phyloP scores from a whole-genome alignment of 768 basidiomycete genomes.

The Serendipita sp. region DNA sequence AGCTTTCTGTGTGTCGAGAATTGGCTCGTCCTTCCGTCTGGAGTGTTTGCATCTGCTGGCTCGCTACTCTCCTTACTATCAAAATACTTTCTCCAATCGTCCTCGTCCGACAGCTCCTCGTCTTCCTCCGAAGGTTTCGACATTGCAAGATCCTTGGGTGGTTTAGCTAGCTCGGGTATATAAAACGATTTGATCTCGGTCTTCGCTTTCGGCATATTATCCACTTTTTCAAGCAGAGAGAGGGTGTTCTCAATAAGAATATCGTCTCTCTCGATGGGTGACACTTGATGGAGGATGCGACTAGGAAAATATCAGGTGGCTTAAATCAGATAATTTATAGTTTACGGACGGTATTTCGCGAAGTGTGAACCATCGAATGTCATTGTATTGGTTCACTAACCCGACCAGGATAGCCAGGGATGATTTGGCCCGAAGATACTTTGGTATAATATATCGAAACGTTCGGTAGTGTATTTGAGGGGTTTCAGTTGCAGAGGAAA shows the following conservation, averaged over 20 bases:
- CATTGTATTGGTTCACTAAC: slow-evolving; percentile 40
- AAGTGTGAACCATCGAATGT: too few relatives aligned
- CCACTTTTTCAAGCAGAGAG: slow-evolving; percentile 46
- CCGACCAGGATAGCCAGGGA: slow-evolving; percentile 43
- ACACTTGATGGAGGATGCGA: slow-evolving; percentile 13
- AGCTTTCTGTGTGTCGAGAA: slow-evolving; percentile 63
- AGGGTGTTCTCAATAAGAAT: slow-evolving; percentile 35
- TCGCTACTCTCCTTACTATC: slow-evolving; percentile 33
- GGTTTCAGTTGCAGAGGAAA: slow-evolving; percentile 21
- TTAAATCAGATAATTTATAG: slow-evolving; percentile 7
- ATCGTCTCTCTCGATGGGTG: slow-evolving; percentile 19
- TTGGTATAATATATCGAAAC: slow-evolving; percentile 45
- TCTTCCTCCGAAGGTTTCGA: slow-evolving; percentile 22
- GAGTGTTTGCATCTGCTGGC: slow-evolving; percentile 23
- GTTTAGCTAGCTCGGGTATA: slow-evolving; percentile 49
- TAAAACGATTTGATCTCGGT: slow-evolving; percentile 64
- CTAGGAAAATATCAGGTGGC: not conserved
- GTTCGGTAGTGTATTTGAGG: slow-evolving; percentile 55
- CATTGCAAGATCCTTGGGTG: slow-evolving; percentile 19
- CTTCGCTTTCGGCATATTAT: slow-evolving; percentile 55
- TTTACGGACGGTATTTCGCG: slow-evolving; percentile 39
- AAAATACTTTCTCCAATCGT: slow-evolving; percentile 75
- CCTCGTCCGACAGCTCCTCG: slow-evolving; percentile 24
- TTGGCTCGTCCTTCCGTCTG: slow-evolving; percentile 35
- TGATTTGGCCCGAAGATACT: slow-evolving; percentile 41